Conservation (phyloP, 2,329 filamentous ascomycete species). For the Claviceps sp. region DNA sequence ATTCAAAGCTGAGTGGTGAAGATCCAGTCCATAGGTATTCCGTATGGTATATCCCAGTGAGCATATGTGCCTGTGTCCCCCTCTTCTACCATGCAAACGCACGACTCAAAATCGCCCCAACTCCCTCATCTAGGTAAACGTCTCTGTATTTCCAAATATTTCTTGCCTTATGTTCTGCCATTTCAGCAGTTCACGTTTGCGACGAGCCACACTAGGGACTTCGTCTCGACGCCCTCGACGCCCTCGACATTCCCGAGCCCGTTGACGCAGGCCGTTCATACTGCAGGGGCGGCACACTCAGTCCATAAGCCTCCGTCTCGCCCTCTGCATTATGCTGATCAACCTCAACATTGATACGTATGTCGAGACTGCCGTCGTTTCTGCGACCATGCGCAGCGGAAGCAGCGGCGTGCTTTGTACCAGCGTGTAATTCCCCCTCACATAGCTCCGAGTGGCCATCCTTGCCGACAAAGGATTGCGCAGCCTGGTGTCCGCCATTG, state of each 20-base stretch:
- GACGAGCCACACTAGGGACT: background rate
- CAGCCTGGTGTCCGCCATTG: slow-evolving; percentile 9
- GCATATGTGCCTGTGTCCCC: background rate
- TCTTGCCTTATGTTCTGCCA: no score
- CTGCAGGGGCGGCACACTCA: slow-evolving; percentile 66
- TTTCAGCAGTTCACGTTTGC: background rate
- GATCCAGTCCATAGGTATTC: no score
- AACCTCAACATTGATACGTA: slow-evolving; percentile 77
- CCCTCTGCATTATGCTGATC: slow-evolving; percentile 72
- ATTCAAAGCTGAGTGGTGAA: no score
- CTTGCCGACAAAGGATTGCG: slow-evolving; percentile 28
- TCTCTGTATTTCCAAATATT: no score
- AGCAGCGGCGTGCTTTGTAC: slow-evolving; percentile 65
- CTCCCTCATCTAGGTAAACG: no score
- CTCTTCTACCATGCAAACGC: background rate
- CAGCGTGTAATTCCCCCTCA: slow-evolving; percentile 62
- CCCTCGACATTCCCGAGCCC: slow-evolving; percentile 3
- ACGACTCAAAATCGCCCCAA: no score
- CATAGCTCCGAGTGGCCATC: slow-evolving; percentile 62
- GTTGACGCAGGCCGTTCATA: slow-evolving; percentile 12
- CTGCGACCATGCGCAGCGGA: slow-evolving; percentile 38
- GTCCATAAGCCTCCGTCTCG: slow-evolving; percentile 66
- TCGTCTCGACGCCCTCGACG: slow-evolving; percentile 2
- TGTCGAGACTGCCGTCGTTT: slow-evolving; percentile 55
- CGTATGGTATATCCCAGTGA: no score